Evolutionary conservation across 1,284 basidiomycete species (phyloP).

Genomic region (Cryptococcus jaspeensis): DNA sequence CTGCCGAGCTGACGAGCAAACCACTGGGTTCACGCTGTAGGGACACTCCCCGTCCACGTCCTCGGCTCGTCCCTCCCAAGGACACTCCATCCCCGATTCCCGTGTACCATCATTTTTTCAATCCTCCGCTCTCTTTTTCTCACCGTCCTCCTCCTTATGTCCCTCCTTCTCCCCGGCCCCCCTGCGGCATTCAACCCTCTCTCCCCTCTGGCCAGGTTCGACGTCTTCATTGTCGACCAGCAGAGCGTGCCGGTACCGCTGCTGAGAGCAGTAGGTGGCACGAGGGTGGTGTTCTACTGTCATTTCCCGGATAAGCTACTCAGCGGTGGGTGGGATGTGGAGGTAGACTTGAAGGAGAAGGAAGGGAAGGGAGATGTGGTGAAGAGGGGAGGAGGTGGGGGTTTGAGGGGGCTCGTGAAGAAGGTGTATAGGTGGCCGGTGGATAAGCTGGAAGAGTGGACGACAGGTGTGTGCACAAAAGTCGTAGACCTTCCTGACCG

Average conservation of each 20-base stretch:
- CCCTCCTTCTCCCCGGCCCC: slow-evolving; percentile 42
- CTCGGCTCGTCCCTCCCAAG: slow-evolving; percentile 76
- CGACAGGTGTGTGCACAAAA: slow-evolving; percentile 75
- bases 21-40: slow-evolving; percentile 58
- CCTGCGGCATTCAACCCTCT: slow-evolving; percentile 41
- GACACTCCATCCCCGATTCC: slow-evolving; percentile 70
- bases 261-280: slow-evolving; percentile 65
- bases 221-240: slow-evolving; percentile 94
- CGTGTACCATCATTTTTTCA: slow-evolving; percentile 72
- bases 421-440: slow-evolving; percentile 80
- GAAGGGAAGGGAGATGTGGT: slow-evolving; percentile 24
- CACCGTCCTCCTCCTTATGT: slow-evolving; percentile 61
- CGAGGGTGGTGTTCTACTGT: slow-evolving; percentile 91
- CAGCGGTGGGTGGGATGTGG: slow-evolving; percentile 47
- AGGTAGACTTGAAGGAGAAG: slow-evolving; percentile 44
- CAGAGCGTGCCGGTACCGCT: slow-evolving; percentile 87
- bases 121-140: slow-evolving; percentile 86
- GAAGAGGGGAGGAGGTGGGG: slow-evolving; percentile 36
- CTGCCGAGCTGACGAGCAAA: not conserved
- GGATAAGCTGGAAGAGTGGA: slow-evolving; percentile 84
- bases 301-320: slow-evolving; percentile 95
- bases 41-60: slow-evolving; percentile 78
- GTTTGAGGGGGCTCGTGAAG: slow-evolving; percentile 59
- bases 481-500: too few relatives aligned
- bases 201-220: slow-evolving; percentile 55